phyloP scores from a whole-genome alignment of 2,329 filamentous ascomycete species.

The Calonectria leucothoes region DNA sequence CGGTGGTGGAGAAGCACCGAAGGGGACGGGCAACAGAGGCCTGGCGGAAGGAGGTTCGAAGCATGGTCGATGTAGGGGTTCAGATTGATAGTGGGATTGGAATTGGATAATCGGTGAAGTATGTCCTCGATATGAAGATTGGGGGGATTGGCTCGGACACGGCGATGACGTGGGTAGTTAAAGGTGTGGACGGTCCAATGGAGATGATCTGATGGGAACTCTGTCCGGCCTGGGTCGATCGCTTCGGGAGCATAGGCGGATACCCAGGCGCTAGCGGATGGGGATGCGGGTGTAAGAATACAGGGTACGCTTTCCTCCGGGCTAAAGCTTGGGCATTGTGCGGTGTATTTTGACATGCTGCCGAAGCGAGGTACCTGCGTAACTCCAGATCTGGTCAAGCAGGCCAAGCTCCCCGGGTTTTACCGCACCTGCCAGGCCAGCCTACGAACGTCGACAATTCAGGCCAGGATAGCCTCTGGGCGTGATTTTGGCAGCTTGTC shows the following conservation, averaged over 20 bases:
- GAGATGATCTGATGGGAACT: constrained; percentile 39
- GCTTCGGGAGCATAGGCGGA: constrained; percentile 18
- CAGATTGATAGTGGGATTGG: constrained; percentile 15
- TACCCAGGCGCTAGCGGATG: constrained; percentile 2
- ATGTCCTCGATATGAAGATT: constrained; percentile 24
- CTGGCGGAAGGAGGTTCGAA: constrained; percentile 72
- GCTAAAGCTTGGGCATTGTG: background rate
- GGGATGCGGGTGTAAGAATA: background rate
- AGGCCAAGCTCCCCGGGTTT: constrained; percentile 1
- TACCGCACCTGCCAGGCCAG: constrained; percentile 9
- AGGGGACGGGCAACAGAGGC: constrained; percentile 65
- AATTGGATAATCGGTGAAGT: constrained; percentile 22
- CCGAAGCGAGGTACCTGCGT: constrained; percentile 24
- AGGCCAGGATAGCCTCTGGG: constrained; percentile 20
- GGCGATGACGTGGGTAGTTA: constrained; percentile 41
- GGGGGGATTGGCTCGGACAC: constrained; percentile 16
- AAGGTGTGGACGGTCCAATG: constrained; percentile 30
- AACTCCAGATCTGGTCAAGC: constrained; percentile 32
- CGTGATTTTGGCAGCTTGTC: constrained; percentile 14
- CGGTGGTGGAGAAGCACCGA: constrained; percentile 71
- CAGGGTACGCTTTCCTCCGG: background rate
- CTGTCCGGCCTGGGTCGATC: constrained; percentile 4
- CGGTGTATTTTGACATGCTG: background rate
- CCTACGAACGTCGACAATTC: constrained; percentile 33
- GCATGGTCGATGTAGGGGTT: constrained; percentile 62